Evolutionary conservation across 208 protist species (phyloP).

Genomic region (Entamoeba invadens): DNA sequence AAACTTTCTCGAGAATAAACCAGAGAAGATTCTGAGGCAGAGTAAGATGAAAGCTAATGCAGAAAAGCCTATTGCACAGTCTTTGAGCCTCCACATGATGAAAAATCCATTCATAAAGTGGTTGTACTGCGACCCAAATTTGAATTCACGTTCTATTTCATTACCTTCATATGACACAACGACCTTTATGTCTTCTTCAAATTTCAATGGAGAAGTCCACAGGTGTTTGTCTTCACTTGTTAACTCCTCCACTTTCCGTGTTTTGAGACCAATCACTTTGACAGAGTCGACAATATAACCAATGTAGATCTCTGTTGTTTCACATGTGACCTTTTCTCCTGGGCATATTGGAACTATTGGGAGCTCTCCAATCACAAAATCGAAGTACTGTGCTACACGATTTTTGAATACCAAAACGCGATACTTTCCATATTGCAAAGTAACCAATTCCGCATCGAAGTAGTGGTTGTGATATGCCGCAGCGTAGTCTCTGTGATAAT

Average conservation of each 20-base stretch:
- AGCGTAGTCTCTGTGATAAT: not conserved
- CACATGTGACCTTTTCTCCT: not conserved
- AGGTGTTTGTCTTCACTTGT: not conserved
- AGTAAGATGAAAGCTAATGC: not conserved
- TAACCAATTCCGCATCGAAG: not conserved
- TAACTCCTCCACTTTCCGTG: not conserved
- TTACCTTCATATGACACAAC: not conserved
- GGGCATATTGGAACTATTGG: not conserved
- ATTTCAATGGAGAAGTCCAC: not conserved
- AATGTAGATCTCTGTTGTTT: not conserved
- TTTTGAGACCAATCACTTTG: not conserved
- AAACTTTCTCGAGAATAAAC: not conserved
- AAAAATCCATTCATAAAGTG: not conserved
- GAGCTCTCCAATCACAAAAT: not conserved
- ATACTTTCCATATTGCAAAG: not conserved
- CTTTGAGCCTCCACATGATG: not conserved
- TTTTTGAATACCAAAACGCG: not conserved
- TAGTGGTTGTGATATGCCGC: not conserved
- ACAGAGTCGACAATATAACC: not conserved
- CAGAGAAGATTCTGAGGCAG: not conserved
- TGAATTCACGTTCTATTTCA: not conserved
- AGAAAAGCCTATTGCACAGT: not conserved
- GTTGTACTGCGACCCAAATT: not conserved
- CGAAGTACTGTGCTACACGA: not conserved
- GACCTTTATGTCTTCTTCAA: not conserved